Base-by-base conservation (phyloP, 805 yeast genomes). In the Wickerhamiella australiensis region DNA sequence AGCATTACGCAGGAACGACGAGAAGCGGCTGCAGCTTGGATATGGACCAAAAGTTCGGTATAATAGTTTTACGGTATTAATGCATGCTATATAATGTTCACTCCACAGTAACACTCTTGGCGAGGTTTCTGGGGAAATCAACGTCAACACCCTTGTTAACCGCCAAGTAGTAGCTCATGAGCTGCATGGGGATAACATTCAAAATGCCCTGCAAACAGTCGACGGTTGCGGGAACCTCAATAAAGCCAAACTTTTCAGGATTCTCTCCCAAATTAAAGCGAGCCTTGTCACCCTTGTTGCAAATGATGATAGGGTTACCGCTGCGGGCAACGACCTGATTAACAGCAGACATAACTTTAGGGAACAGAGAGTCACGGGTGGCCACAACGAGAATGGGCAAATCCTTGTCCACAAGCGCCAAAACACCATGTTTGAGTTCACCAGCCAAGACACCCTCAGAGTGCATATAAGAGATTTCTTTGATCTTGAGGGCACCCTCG, bases 361-460 rank as follows among this genome's bases (percentile, higher is more conserved):
- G 95, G 75, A 90, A 87, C 59, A 92, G 76, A 13, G 96, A 84
- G 69, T 92, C 99, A 64, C 94, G 79, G 5, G 99, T 90, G 48
- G 96, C 97, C 65, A 92, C 80, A 3, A 94, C 95, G 67, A 92
- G 82, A 58, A 92, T 85, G 53, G 99, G 99, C 64, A 92, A 73
- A 54, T 82, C 74, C 59, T 84, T 94, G 68, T 92, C 99, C 53
- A 92, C 96, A 53, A 92, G 75, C 6, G 99, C 99, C 61, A 92
- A 77, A 27, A 86, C 95, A 70, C 99, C 99, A 65, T 92, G 99
- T 68, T 92, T 92, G 69, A 92, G 79, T 70, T 92, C 99, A 67
- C 98, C 99, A 20, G 99, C 98, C 57, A 92, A 79, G 49, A 92
- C 95, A 73, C 98, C 99, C 72, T 92, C 99, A 18, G 96, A 86